Percentiles rank a stretch among this genome's conserved stretches.
Evolutionary conservation across 306 rosid genomes (phyloP).

Genomic region (Hylodesmum podocarpum): DNA sequence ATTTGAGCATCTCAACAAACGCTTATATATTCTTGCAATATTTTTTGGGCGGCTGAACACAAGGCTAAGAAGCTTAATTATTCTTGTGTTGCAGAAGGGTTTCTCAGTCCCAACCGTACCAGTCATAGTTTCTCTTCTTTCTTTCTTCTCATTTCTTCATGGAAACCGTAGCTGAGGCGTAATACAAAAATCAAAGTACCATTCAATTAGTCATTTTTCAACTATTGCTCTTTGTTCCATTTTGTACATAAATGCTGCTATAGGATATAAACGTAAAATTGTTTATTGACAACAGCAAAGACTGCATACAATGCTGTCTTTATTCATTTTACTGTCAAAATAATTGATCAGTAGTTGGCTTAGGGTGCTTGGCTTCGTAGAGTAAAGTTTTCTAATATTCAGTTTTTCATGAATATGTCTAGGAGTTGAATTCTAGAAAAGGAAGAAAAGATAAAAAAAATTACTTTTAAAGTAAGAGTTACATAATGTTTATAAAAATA

Average conservation of each 20-base stretch:
- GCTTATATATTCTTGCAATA: neutral
- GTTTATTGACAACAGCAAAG: neutral
- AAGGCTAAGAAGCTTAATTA: conserved; percentile 13
- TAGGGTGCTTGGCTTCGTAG: neutral
- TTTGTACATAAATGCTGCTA: neutral
- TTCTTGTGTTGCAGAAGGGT: conserved; percentile 13
- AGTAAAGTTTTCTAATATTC: neutral
- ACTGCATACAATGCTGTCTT: neutral
- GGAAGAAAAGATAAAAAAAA: neutral
- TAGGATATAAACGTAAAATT: neutral
- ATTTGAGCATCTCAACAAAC: conserved; percentile 12
- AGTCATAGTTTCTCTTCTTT: neutral
- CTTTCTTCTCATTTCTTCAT: neutral
- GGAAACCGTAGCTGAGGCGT: conserved; percentile 24
- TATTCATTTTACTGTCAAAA: neutral
- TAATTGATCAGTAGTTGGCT: neutral
- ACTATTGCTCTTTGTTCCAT: neutral
- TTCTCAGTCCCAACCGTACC: neutral
- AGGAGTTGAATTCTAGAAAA: neutral
- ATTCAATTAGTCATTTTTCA: neutral
- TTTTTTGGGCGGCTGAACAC: conserved; percentile 24
- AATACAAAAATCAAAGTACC: neutral
- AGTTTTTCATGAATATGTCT: neutral
- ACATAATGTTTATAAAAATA: neutral
- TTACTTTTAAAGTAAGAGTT: neutral